Conservation (phyloP, 2,329 filamentous ascomycete species). For the Fusarium burgessii region DNA sequence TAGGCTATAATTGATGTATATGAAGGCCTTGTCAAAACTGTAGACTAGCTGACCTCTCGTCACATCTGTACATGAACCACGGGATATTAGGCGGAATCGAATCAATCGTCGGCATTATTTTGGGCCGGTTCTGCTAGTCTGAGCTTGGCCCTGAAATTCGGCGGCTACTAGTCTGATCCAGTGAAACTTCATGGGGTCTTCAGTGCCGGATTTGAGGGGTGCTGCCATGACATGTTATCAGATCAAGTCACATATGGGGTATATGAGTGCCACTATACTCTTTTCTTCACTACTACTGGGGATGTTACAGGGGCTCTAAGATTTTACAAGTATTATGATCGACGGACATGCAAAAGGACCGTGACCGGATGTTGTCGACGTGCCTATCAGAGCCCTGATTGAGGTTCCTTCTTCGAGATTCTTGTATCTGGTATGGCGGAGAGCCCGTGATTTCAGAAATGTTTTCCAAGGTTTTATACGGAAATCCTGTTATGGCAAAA, state of each 20-base stretch:
- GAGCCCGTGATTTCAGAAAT: conserved; percentile 21
- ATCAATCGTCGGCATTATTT: conserved; percentile 10
- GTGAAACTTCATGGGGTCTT: background rate
- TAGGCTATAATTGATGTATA: conserved; percentile 19
- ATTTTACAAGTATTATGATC: conserved; percentile 22
- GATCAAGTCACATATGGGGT: conserved; percentile 26
- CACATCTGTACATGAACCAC: background rate
- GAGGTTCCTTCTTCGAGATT: background rate
- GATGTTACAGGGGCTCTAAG: conserved; percentile 15
- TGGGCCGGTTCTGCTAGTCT: conserved; percentile 7
- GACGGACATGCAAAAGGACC: conserved; percentile 23
- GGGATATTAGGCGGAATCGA: conserved; percentile 6
- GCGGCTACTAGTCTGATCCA: conserved; percentile 7
- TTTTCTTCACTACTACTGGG: background rate
- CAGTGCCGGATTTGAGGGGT: conserved; percentile 20
- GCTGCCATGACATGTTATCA: conserved; percentile 19
- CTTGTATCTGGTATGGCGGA: background rate
- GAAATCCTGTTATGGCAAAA: conserved; percentile 14
- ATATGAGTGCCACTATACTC: conserved; percentile 17
- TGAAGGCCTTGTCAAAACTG: conserved; percentile 1
- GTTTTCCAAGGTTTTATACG: background rate
- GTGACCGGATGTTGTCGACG: background rate
- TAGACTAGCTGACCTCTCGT: background rate
- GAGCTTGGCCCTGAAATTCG: conserved; percentile 10
- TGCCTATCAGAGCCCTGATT: background rate